phyloP scores from a whole-genome alignment of 2,329 filamentous ascomycete species.

The Talaromyces pinophilus region DNA sequence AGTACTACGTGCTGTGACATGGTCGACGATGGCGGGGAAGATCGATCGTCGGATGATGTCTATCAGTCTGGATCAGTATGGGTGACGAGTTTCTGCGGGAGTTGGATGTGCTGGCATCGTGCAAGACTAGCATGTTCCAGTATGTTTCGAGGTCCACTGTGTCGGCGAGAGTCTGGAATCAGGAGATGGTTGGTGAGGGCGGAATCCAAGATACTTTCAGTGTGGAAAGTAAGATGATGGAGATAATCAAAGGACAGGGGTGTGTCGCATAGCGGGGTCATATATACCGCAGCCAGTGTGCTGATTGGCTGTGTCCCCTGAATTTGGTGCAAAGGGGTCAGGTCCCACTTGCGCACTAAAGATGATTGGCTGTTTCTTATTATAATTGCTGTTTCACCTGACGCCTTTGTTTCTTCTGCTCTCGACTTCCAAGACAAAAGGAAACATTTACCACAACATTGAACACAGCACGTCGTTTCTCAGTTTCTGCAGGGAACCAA shows the following conservation, averaged over 20 bases:
- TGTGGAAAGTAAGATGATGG: background rate
- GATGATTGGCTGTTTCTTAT: background rate
- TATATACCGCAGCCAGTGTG: too few species aligned
- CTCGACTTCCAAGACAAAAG: background rate
- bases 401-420: background rate
- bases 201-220: background rate
- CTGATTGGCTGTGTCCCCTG: conserved; percentile 7
- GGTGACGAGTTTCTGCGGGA: background rate
- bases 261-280: background rate
- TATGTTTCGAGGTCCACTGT: background rate
- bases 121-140: background rate
- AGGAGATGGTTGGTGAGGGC: conserved; percentile 1
- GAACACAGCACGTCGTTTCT: background rate
- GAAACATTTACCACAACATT: background rate
- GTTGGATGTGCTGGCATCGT: background rate
- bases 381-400: conserved; percentile 2
- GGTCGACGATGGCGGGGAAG: conserved; percentile 6
- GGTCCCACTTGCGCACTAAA: background rate
- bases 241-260: background rate
- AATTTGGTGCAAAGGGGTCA: background rate
- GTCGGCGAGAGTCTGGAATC: background rate
- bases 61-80: background rate
- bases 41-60: conserved; percentile 3
- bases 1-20: background rate
- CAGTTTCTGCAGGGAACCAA: background rate